These are phyloP conservation scores for Boletus mariae DNA, from an alignment of 1,284 basidiomycete species.

Conservation along the genomic window DNA sequence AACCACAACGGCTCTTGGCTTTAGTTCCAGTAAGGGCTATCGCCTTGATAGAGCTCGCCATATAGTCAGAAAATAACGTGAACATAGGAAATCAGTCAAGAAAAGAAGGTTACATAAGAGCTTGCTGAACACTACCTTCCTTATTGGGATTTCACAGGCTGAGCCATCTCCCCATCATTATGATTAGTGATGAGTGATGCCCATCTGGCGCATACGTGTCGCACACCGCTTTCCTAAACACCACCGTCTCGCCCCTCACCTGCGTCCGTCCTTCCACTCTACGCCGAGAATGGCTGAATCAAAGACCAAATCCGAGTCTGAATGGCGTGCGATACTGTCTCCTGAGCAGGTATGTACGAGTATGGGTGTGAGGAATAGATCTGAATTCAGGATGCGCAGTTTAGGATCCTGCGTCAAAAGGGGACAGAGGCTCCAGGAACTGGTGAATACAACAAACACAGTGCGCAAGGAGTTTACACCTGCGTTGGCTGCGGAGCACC, in stretches of 20 bases:
- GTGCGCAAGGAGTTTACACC: constrained; percentile 64
- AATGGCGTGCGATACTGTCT: constrained; percentile 82
- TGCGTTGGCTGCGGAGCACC: constrained; percentile 71
- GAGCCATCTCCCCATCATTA: no score
- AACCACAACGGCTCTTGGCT: no score
- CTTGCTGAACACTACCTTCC: not conserved
- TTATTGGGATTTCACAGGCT: not conserved
- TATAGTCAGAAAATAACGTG: no score
- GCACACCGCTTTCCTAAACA: not conserved
- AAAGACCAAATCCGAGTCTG: constrained; percentile 63
- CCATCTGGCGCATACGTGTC: not conserved
- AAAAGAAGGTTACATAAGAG: no score
- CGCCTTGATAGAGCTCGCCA: no score
- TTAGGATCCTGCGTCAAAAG: constrained; percentile 81
- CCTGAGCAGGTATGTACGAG: constrained; percentile 66
- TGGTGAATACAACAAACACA: constrained; percentile 74
- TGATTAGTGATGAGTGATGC: not conserved
- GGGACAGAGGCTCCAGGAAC: constrained; percentile 82
- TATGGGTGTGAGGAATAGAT: not conserved
- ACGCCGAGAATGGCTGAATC: constrained; percentile 21
- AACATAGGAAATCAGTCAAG: no score
- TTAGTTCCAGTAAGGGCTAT: no score
- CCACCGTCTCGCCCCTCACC: not conserved
- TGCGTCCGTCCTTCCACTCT: constrained; percentile 8
- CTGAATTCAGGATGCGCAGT: constrained; percentile 44